These are phyloP conservation scores for Dichotomocladium elegans DNA, from an alignment of 371 early-diverging fungal species.

Conservation along the genomic window DNA sequence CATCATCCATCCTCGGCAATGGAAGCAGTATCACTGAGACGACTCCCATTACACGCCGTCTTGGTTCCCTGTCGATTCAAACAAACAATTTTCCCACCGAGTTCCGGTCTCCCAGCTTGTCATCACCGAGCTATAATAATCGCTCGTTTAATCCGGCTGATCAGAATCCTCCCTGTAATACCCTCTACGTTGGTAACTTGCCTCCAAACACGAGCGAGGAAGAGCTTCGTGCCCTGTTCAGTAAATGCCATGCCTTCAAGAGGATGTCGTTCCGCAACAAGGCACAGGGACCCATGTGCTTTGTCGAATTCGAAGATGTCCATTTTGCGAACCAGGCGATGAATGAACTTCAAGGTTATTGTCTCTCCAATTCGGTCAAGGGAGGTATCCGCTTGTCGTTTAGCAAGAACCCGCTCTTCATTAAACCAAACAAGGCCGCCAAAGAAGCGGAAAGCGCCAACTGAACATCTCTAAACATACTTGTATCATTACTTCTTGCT, in stretches of 20 bases:
- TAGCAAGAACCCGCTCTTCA: slow-evolving; percentile 83
- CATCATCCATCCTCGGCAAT: slow-evolving; percentile 1
- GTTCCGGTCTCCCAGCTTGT: slow-evolving; percentile 15
- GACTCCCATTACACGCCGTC: neutral
- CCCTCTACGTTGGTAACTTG: slow-evolving; percentile 87
- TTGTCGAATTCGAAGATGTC: slow-evolving; percentile 84
- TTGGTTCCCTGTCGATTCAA: slow-evolving; percentile 13
- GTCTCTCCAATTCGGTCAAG: slow-evolving; percentile 72
- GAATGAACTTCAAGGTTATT: slow-evolving; percentile 68
- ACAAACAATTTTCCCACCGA: slow-evolving; percentile 8
- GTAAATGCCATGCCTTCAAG: slow-evolving; percentile 70
- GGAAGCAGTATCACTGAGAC: neutral
- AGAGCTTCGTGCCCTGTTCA: slow-evolving; percentile 76
- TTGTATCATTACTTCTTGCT: neutral
- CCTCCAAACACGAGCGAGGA: slow-evolving; percentile 76
- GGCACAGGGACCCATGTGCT: slow-evolving; percentile 82
- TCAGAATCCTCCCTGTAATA: slow-evolving; percentile 92
- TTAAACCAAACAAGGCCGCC: slow-evolving; percentile 15
- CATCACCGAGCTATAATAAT: slow-evolving; percentile 15
- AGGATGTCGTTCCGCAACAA: slow-evolving; percentile 80
- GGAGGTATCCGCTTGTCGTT: slow-evolving; percentile 86
- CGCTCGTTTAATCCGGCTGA: slow-evolving; percentile 58
- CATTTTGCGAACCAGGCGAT: slow-evolving; percentile 79
- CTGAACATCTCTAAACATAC: neutral
- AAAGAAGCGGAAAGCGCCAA: too few species aligned